A percentile compares a stretch with the other conserved stretches of the same genome.
Conservation (phyloP, 345 rosid species). For the Eucalyptus melliodora region DNA sequence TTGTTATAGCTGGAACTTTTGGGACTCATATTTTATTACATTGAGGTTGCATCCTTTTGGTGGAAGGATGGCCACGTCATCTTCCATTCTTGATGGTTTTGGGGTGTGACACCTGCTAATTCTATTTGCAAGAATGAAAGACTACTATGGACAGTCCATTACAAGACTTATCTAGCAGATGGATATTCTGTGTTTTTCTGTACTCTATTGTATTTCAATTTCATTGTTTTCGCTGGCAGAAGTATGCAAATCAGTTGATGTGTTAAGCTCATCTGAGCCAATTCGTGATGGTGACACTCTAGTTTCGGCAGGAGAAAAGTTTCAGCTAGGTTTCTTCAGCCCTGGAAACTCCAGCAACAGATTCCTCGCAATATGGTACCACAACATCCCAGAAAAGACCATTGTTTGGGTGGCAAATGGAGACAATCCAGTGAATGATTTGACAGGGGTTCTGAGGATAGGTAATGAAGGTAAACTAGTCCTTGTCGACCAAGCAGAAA, state of each 20-base stretch:
- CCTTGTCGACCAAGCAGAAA: background rate
- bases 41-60: too few species aligned
- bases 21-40: accelerated
- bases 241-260: background rate
- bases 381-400: background rate
- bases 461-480: background rate
- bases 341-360: background rate
- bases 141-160: background rate
- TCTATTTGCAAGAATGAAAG: background rate
- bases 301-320: background rate
- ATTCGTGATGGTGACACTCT: background rate
- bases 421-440: background rate
- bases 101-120: background rate
- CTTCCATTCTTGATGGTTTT: too few species aligned
- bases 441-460: background rate
- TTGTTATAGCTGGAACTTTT: too few species aligned
- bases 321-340: background rate
- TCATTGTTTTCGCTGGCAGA: background rate
- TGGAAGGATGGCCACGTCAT: too few species aligned
- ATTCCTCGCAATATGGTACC: background rate
- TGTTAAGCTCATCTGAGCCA: background rate
- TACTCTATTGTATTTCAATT: background rate
- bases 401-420: background rate
- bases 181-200: background rate
- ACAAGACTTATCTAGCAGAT: background rate